Evolutionary conservation across 352 stramenopile genomes (phyloP), one percentile per base, ranked within the genome.

Genomic region (Globisporangium echinulatum): DNA sequence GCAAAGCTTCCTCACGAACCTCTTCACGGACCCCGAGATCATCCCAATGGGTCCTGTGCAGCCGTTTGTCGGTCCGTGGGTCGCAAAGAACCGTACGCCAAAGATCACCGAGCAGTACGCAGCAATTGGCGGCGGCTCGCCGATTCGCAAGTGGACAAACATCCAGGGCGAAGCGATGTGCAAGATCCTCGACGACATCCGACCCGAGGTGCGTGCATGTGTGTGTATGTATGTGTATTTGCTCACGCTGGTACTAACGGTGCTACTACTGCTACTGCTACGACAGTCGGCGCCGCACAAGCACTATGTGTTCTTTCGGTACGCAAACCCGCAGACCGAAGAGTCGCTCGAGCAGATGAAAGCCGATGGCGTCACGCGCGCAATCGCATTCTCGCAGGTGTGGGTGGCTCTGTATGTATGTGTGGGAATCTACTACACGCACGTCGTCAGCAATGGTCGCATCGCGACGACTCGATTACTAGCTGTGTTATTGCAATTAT

Each of bases 21-120:
- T 99, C 44, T 99, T 99, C 80, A 92, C 87, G 44, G 97, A 99
- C 78, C 91, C 94, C 5, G 97, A 99, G 70, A 98, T 99, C 69
- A 99, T 99, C 71, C 94, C 95, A 15, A 94, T 99, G 59, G 97
- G 97, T 13, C 68, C 68, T 7, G 63, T 96, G 51, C 85, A 99
- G 62, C 63, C 87, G 39, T 73, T 87, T 10, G 78, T 99, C 7
- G 82, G 80, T 9, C 78, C 77, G 5, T 87, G 79, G 58, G 67
- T 94, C 58, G 82, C 80, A 52, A 87, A 90, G 68, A 77, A 81
- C 64, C 83, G 97, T 49, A 97, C 97, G 44, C 96, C 96, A 7
- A 97, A 98, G 74, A 97, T 97, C 63, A 79, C 82, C 38, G 85
- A 94, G 48, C 96, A 98, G 52, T 99, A 99, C 69, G 88, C 94